These are phyloP conservation scores for Malus hybrid DNA, from an alignment of 331 rosid species.

Conservation along the genomic window DNA sequence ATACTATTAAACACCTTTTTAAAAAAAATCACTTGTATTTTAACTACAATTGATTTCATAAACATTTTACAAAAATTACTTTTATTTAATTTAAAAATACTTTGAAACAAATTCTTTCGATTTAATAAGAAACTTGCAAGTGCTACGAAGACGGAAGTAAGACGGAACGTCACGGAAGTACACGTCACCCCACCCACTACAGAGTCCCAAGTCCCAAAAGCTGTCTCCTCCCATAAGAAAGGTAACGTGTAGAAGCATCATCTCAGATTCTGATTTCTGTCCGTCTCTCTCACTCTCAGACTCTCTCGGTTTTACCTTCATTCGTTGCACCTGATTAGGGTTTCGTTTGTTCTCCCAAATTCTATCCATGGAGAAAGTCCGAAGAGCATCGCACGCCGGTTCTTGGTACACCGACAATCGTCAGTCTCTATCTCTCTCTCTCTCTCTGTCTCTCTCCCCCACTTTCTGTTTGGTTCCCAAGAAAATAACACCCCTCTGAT, in stretches of 20 bases:
- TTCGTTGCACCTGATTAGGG: neutral
- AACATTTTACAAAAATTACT: no score
- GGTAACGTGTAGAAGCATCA: neutral
- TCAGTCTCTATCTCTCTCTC: constrained; percentile 28
- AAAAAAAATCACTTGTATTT: no score
- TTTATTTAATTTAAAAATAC: no score
- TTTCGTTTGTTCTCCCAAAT: neutral
- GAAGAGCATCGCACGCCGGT: constrained; percentile 92
- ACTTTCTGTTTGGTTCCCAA: neutral
- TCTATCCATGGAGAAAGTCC: constrained; percentile 47
- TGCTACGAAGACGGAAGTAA: no score
- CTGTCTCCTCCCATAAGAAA: neutral
- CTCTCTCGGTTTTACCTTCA: neutral
- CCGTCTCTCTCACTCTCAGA: neutral
- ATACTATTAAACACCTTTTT: no score
- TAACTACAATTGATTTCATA: no score
- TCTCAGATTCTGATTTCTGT: neutral
- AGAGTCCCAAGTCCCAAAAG: neutral
- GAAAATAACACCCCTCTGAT: neutral
- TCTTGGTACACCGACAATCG: constrained; percentile 93
- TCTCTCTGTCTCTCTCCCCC: neutral
- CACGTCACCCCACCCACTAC: neutral
- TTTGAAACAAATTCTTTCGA: no score
- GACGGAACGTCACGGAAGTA: no score
- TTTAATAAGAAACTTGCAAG: no score